Conservation (phyloP, 2,329 filamentous ascomycete species). For the Lachnellula subtilissima region DNA sequence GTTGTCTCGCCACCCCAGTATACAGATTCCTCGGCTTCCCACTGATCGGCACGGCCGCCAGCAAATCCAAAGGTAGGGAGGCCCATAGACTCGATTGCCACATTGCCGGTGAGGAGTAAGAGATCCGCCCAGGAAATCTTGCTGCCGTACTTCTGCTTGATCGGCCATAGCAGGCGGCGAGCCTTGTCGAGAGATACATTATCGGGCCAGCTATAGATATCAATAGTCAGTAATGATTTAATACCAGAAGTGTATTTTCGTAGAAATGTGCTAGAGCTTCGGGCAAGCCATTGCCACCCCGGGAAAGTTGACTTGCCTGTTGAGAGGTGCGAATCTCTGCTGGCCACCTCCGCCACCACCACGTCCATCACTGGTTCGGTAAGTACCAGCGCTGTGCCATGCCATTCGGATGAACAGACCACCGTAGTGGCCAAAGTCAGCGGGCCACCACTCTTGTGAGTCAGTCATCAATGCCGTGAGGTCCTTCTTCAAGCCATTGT, state of each 20-base stretch:
- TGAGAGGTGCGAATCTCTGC: slow-evolving; percentile 57
- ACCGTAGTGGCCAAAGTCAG: slow-evolving; percentile 58
- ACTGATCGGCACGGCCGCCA: slow-evolving; percentile 53
- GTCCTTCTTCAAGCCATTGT: slow-evolving; percentile 53
- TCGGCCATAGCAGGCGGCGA: slow-evolving; percentile 55
- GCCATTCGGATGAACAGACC: slow-evolving; percentile 57
- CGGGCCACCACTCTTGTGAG: slow-evolving; percentile 58
- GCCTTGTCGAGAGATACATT: slow-evolving; percentile 59
- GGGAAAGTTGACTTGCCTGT: slow-evolving; percentile 33
- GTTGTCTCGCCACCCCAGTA: slow-evolving; percentile 55
- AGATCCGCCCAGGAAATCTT: slow-evolving; percentile 60
- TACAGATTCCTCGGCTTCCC: slow-evolving; percentile 55
- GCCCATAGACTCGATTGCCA: slow-evolving; percentile 56
- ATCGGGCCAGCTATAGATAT: slow-evolving; percentile 45
- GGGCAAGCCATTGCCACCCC: too few species aligned
- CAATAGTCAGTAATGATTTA: too few species aligned
- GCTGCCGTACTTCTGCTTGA: slow-evolving; percentile 60
- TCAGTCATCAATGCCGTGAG: slow-evolving; percentile 52
- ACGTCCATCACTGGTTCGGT: slow-evolving; percentile 54
- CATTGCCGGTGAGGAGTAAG: slow-evolving; percentile 53
- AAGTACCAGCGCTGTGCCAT: slow-evolving; percentile 58
- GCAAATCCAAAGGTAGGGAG: slow-evolving; percentile 53
- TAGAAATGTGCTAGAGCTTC: too few species aligned
- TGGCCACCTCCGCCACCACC: slow-evolving; percentile 53
- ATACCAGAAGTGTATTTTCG: too few species aligned